Evolutionary conservation across 768 basidiomycete genomes (phyloP), one percentile per base, ranked within the genome.

Genomic region (Suillus subaureus): DNA sequence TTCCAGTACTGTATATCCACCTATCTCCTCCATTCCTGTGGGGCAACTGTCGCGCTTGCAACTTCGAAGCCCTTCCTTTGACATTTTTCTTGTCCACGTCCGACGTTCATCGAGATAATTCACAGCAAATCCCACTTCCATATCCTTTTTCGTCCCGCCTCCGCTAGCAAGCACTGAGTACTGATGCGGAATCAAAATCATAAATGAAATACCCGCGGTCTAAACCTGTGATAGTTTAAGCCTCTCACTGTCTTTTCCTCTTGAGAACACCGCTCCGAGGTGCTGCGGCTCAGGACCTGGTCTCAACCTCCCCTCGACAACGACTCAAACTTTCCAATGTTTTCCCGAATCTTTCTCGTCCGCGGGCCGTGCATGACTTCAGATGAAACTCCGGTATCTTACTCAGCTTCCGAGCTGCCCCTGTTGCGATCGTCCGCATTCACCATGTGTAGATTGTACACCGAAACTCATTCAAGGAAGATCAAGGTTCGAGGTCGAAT

Each of bases 181-280:
- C 9, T 35, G 31, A 33, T 35, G 21, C 54, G 21, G 15, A 52
- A 13, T 52, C 26, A 9, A 51, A 51, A 16, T 12, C n/a, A 9
- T 56, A 37, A 57, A 57, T 57, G 35, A 57, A 26, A 57, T 57
- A 16, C 15, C 56, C 35, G 56, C 37, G 37, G 37, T 57, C 56
- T 57, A 57, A 57, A 5, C 15, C 28, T 18, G 23, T 37, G 12
- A 39, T 23, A 15, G 33, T 15, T 37, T 23, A n/a, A 6, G 55
- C 35, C 54, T 55, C 31, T 55, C 31, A 12, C 21, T 55, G 52
- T 31, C 52, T 18, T 42, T 42, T 18, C 4, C 16, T 9, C 43
- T 42, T 40, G 39, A 40, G 39, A 47, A 47, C n/a, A 49, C 47
- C 47, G 47, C 23, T 15, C 49, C 13, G 9, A 6, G 16, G 40